Conservation (phyloP, 108 stramenopile species). For the Cyclotella baltica region DNA sequence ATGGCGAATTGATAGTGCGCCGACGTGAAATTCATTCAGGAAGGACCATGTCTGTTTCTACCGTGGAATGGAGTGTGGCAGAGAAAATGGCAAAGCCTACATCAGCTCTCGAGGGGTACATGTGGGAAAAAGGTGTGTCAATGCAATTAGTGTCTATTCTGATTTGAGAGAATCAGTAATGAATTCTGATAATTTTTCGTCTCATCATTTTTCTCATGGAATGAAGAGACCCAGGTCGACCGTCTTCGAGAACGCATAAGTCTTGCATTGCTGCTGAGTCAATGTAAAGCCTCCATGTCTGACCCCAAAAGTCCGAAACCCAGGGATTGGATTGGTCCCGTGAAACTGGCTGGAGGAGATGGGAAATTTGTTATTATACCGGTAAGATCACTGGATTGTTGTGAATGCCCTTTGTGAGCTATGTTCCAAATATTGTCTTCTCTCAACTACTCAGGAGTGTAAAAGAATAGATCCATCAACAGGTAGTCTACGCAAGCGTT, state of each 20-base stretch:
- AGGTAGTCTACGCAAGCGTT: slow-evolving; percentile 83
- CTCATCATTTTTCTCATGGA: too few species aligned
- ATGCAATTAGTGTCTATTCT: too few species aligned
- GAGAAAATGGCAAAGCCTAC: slow-evolving; percentile 83
- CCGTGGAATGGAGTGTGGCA: slow-evolving; percentile 92
- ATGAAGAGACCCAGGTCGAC: slow-evolving; percentile 91
- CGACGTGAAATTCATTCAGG: slow-evolving; percentile 87
- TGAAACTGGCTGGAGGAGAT: slow-evolving; percentile 57
- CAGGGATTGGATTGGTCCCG: slow-evolving; percentile 78
- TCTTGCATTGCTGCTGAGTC: slow-evolving; percentile 76
- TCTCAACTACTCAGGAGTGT: slow-evolving; percentile 59
- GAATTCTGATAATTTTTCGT: too few species aligned
- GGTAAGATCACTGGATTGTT: slow-evolving; percentile 7
- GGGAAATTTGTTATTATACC: slow-evolving; percentile 82
- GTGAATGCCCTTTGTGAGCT: too few species aligned
- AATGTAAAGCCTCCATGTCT: slow-evolving; percentile 59
- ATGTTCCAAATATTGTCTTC: background rate
- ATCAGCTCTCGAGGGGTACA: slow-evolving; percentile 78
- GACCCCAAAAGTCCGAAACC: slow-evolving; percentile 78
- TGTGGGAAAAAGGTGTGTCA: slow-evolving; percentile 96
- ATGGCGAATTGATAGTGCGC: slow-evolving; percentile 82
- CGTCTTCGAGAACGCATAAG: slow-evolving; percentile 82
- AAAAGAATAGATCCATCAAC: slow-evolving; percentile 81
- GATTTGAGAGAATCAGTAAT: too few species aligned
- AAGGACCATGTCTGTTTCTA: slow-evolving; percentile 77